phyloP scores from a whole-genome alignment of 495 filamentous ascomycete genomes.

The Geoglossum glabrum region DNA sequence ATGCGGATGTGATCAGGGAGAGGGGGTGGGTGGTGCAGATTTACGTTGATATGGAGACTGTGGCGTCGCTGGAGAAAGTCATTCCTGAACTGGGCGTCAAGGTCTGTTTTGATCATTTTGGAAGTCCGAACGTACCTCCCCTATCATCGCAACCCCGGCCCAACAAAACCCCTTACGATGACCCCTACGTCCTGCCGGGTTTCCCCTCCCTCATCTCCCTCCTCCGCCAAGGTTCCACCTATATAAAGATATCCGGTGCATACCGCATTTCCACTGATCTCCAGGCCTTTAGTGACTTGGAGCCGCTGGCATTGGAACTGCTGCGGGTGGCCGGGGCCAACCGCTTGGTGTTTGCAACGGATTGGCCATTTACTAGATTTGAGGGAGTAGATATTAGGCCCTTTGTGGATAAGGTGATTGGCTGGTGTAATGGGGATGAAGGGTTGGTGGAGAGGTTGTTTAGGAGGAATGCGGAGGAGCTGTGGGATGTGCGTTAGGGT shows the following conservation, averaged over 20 bases:
- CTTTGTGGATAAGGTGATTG: constrained; percentile 24
- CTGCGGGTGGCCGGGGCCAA: constrained; percentile 17
- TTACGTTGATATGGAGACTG: constrained; percentile 25
- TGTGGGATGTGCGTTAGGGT: too few relatives aligned
- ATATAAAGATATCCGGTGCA: constrained; percentile 29
- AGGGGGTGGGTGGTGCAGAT: constrained; percentile 29
- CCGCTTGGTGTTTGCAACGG: constrained; percentile 28
- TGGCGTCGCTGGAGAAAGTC: constrained; percentile 22
- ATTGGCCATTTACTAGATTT: constrained; percentile 34
- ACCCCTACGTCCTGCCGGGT: constrained; percentile 24
- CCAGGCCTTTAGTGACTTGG: constrained; percentile 17
- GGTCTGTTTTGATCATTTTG: constrained; percentile 32
- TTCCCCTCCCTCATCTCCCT: constrained; percentile 24
- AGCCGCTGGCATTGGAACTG: constrained; percentile 22
- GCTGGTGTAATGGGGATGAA: constrained; percentile 20
- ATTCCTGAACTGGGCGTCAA: constrained; percentile 24
- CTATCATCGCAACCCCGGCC: not conserved
- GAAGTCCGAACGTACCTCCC: constrained; percentile 19
- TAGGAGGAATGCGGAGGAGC: constrained; percentile 24
- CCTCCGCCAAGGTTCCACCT: constrained; percentile 21
- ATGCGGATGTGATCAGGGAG: constrained; percentile 24
- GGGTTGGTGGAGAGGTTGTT: constrained; percentile 25
- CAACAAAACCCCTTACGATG: not conserved
- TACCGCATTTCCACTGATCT: constrained; percentile 26
- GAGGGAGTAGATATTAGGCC: constrained; percentile 23